These are phyloP conservation scores for Saccharomyces hybrid DNA, from an alignment of 1,139 yeast genomes.

Conservation along the genomic window DNA sequence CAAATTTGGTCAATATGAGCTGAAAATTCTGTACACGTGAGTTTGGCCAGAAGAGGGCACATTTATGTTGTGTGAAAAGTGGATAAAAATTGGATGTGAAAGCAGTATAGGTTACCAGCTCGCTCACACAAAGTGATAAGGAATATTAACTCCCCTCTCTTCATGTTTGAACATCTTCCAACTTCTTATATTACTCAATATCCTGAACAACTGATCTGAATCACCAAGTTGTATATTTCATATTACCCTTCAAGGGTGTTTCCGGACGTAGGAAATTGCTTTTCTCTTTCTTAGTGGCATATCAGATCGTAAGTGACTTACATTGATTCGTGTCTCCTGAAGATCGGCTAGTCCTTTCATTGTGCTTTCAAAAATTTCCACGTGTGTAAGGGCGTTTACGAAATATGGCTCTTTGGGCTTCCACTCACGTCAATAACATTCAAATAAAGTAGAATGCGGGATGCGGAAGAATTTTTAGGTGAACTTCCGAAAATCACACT, in stretches of 20 bases:
- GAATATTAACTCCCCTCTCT: not conserved
- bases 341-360: not conserved
- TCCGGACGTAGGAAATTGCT: not conserved
- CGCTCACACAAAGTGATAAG: not conserved
- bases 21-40: not conserved
- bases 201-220: not conserved
- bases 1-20: not conserved
- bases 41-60: not conserved
- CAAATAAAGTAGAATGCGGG: not conserved
- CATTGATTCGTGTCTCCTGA: not conserved
- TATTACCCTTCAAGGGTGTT: not conserved
- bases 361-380: not conserved
- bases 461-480: not conserved
- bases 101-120: not conserved
- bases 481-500: not conserved
- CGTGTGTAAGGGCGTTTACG: not conserved
- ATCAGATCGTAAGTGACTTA: not conserved
- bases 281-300: not conserved
- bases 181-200: not conserved
- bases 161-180: not conserved
- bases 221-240: not conserved
- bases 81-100: not conserved
- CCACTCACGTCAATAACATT: not conserved
- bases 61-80: not conserved
- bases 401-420: not conserved